Evolutionary conservation across 2,329 filamentous ascomycete species (phyloP).

Genomic region (Acrocalymma vagum): DNA sequence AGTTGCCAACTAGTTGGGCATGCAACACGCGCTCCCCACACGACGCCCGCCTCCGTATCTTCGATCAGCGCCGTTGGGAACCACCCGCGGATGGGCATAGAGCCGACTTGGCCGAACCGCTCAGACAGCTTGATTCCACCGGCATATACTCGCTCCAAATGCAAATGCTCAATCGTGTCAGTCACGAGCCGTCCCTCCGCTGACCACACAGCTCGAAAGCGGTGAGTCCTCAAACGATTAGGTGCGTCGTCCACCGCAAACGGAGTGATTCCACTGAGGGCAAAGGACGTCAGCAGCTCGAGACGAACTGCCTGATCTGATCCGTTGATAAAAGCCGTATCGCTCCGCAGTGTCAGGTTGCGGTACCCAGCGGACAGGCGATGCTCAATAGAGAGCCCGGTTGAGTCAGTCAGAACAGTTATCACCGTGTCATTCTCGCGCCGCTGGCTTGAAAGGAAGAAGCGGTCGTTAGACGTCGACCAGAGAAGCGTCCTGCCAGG

Average conservation of each 20-base stretch:
- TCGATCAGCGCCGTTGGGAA: slow-evolving; percentile 7
- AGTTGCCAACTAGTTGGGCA: slow-evolving; percentile 7
- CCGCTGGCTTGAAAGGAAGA: neutral
- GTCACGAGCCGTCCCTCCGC: slow-evolving; percentile 1
- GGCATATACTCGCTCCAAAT: slow-evolving; percentile 2
- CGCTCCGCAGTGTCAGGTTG: neutral
- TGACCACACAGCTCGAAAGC: slow-evolving; percentile 1
- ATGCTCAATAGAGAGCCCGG: neutral
- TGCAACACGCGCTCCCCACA: slow-evolving; percentile 7
- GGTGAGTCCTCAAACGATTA: neutral
- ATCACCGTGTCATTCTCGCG: neutral
- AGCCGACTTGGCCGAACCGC: slow-evolving; percentile 1
- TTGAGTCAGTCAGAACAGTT: neutral
- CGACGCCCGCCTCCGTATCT: slow-evolving; percentile 4
- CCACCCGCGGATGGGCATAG: slow-evolving; percentile 5
- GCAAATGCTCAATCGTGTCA: slow-evolving; percentile 1
- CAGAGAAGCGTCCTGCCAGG: neutral
- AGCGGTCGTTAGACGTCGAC: slow-evolving; percentile 1
- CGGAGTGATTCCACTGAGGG: slow-evolving; percentile 1
- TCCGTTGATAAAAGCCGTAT: neutral
- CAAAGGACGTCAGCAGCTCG: slow-evolving; percentile 3
- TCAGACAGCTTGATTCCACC: slow-evolving; percentile 2
- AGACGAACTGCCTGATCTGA: neutral
- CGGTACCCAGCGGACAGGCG: neutral
- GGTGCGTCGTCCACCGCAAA: slow-evolving; percentile 1